Conservation (phyloP, 306 rosid species). For the Sechiopsis laciniata region DNA sequence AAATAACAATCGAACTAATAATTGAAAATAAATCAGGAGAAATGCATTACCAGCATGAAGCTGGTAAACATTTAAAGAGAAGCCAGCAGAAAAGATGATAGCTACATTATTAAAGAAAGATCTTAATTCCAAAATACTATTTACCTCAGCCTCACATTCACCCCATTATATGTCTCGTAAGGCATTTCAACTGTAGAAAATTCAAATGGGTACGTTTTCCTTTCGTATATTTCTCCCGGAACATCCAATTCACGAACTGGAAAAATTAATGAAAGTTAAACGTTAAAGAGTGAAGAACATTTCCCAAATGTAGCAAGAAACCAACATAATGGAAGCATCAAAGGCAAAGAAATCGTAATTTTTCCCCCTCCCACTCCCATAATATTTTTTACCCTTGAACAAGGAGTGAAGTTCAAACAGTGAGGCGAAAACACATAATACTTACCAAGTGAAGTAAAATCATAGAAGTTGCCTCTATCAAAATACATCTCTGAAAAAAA, state of each 20-base stretch:
- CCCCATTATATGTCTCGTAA: conserved; percentile 93
- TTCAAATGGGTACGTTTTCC: conserved; percentile 86
- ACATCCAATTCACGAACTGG: conserved; percentile 95
- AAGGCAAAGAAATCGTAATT: background rate
- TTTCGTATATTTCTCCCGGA: conserved; percentile 94
- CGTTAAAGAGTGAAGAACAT: background rate
- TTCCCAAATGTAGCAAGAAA: background rate
- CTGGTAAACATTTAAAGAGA: background rate
- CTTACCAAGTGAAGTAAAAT: conserved; percentile 96
- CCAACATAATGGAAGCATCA: background rate
- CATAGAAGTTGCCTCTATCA: conserved; percentile 91
- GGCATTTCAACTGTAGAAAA: conserved; percentile 99
- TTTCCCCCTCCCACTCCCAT: background rate
- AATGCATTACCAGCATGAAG: background rate
- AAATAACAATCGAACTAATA: background rate
- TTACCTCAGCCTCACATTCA: conserved; percentile 93
- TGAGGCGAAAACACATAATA: conserved; percentile 24
- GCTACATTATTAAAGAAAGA: conserved; percentile 13
- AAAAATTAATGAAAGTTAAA: conserved; percentile 24
- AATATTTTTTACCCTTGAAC: background rate
- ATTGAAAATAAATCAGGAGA: background rate
- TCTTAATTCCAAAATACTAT: conserved; percentile 15
- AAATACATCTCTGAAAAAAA: conserved; percentile 83
- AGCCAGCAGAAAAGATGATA: background rate
- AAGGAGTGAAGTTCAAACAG: background rate